Percentiles rank a stretch among this genome's conserved stretches.
Evolutionary conservation across 2,329 filamentous ascomycete genomes (phyloP).

Genomic region (Talaromyces sp.): DNA sequence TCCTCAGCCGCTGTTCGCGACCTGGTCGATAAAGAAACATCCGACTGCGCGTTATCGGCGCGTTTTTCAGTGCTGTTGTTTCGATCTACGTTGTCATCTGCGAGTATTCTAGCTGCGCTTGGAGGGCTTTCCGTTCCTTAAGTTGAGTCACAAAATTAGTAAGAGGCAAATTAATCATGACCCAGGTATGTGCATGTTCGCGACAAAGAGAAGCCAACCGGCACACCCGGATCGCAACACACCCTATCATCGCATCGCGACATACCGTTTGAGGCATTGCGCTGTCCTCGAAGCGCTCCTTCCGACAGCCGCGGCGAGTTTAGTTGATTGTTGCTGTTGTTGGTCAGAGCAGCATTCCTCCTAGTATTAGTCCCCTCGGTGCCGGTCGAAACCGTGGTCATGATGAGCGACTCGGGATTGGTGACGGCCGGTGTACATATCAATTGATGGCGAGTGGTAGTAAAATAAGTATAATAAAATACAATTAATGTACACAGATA

Average conservation of each 20-base stretch:
- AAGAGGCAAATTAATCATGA: neutral
- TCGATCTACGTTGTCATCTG: neutral
- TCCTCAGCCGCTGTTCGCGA: slow-evolving; percentile 21
- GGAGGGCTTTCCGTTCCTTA: neutral
- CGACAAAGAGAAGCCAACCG: slow-evolving; percentile 8
- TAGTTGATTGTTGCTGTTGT: slow-evolving; percentile 22
- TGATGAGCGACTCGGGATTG: slow-evolving; percentile 19
- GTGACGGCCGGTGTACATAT: slow-evolving; percentile 15
- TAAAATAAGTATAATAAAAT: neutral
- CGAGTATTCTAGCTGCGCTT: neutral
- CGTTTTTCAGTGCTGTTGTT: slow-evolving; percentile 17
- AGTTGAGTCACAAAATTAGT: slow-evolving; percentile 6
- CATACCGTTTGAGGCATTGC: slow-evolving; percentile 10
- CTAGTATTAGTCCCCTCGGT: slow-evolving; percentile 21
- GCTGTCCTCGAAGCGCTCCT: neutral
- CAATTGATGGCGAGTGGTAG: neutral
- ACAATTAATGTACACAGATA: neutral
- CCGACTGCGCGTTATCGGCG: slow-evolving; percentile 12
- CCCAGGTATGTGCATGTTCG: neutral
- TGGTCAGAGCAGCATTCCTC: slow-evolving; percentile 12
- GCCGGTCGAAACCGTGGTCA: slow-evolving; percentile 33
- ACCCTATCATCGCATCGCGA: neutral
- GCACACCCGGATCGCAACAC: slow-evolving; percentile 5
- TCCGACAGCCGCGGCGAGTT: slow-evolving; percentile 25
- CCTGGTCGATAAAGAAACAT: slow-evolving; percentile 25